Evolutionary conservation across 2,329 filamentous ascomycete species (phyloP), one percentile per base, ranked within the genome.

Genomic region (Coniochaeta hoffmannii): DNA sequence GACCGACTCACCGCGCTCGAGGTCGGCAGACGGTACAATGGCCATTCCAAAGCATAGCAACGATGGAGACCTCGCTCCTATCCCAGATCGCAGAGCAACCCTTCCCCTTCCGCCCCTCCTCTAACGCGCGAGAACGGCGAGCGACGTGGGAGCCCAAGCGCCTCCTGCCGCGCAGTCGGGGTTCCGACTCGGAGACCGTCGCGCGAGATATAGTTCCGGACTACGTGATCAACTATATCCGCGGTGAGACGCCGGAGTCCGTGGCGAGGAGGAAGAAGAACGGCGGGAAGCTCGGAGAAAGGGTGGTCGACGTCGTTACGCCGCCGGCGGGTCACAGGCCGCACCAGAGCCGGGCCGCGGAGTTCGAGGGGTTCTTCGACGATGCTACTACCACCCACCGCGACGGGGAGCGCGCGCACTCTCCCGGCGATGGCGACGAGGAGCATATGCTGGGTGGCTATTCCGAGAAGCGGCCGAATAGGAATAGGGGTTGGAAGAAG

Each of bases 141-240:
- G 59, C 60, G 6, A 66, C 66, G 8, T 67, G 63, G 63, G 62
- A 65, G 52, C 63, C 59, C 10, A 60, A 59, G 14, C 53, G 50
- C 1, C 35, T 51, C 14, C 35, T 56, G 9, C 49, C 49, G 1
- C 49, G 26, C 1, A 49, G 17, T 19, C 55, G 53, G 36, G 58
- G 62, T 19, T 61, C 58, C n/a, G 60, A 56, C 51, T 53, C 54
- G 12, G 53, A 44, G 9, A 59, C 58, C 9, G 53, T 59, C 28
- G 49, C 57, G 32, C 57, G 59, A 50, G 70, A 74, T 55, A 70
- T 81, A 31, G 72, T 82, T 15, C 79, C 79, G 9, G 79, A 82
- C 65, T 82, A 82, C 60, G 75, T 82, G 38, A 70, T 79, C 58
- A 76, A 80, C 64, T 82, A 77, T 63, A 71, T 82, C 58, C 74